Conservation (phyloP, 1,139 yeast genomes). For the Wickerhamomyces sp. region DNA sequence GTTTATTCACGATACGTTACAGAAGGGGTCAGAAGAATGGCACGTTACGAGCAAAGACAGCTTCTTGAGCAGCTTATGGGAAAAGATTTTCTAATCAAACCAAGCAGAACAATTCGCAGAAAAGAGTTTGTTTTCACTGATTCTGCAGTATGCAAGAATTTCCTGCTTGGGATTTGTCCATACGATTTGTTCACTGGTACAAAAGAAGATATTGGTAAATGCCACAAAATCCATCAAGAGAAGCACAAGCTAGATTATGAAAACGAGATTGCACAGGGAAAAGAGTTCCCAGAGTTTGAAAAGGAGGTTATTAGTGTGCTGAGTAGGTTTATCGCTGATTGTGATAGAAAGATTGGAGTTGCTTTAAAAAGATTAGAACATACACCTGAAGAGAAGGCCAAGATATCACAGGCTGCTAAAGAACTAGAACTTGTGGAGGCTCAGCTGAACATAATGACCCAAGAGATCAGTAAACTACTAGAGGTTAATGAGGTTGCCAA, state of each 20-base stretch:
- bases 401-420: slow-evolving; percentile 55
- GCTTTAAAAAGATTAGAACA: slow-evolving; percentile 70
- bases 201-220: slow-evolving; percentile 77
- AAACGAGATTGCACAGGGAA: slow-evolving; percentile 50
- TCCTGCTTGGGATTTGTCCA: slow-evolving; percentile 84
- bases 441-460: slow-evolving; percentile 60
- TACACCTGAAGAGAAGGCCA: slow-evolving; percentile 70
- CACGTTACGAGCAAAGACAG: slow-evolving; percentile 73
- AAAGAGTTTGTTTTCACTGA: slow-evolving; percentile 43
- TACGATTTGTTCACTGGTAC: slow-evolving; percentile 81
- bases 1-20: too few species aligned
- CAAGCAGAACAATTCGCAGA: slow-evolving; percentile 16
- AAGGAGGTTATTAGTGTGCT: slow-evolving; percentile 47
- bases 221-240: slow-evolving; percentile 74
- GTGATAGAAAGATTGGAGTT: slow-evolving; percentile 58
- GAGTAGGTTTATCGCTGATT: slow-evolving; percentile 50
- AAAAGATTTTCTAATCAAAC: slow-evolving; percentile 40
- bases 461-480: slow-evolving; percentile 61
- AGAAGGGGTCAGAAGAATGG: slow-evolving; percentile 20
- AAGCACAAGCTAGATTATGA: slow-evolving; percentile 72
- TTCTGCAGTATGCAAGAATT: slow-evolving; percentile 71
- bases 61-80: slow-evolving; percentile 85
- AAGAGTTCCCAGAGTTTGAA: slow-evolving; percentile 63
- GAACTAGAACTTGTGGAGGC: slow-evolving; percentile 67
- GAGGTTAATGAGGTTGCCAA: slow-evolving; percentile 46